These are phyloP conservation scores for Pilatotrama ljubarskyi DNA, from an alignment of 768 basidiomycete genomes.

Conservation along the genomic window DNA sequence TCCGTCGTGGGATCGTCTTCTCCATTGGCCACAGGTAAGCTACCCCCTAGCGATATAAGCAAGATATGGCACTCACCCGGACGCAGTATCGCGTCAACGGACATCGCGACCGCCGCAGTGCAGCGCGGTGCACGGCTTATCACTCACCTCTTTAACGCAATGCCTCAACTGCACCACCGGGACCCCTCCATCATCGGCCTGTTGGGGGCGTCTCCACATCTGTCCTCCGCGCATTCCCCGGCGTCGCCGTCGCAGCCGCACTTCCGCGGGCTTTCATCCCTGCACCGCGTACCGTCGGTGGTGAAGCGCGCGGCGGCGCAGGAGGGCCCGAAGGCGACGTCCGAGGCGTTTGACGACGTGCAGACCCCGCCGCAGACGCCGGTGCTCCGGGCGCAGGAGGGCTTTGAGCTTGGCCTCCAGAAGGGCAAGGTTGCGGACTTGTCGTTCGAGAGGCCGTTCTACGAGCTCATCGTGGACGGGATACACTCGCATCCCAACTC, in stretches of 20 bases:
- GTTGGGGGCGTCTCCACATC: constrained; percentile 72
- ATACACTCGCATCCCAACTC: constrained; percentile 91
- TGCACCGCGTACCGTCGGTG: constrained; percentile 22
- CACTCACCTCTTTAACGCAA: constrained; percentile 92
- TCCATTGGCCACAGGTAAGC: constrained; percentile 87
- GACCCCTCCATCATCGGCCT: constrained; percentile 92
- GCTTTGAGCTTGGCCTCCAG: constrained; percentile 38
- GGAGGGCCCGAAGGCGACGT: constrained; percentile 33
- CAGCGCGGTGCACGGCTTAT: constrained; percentile 77
- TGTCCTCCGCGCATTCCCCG: constrained; percentile 43
- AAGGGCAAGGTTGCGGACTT: constrained; percentile 49
- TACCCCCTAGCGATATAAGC: neutral
- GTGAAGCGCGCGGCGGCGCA: constrained; percentile 16
- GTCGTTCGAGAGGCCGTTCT: constrained; percentile 71
- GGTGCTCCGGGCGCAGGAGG: constrained; percentile 19
- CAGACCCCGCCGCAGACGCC: constrained; percentile 59
- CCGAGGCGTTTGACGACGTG: constrained; percentile 64
- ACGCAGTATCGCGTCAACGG: constrained; percentile 69
- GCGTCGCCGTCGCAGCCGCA: constrained; percentile 12
- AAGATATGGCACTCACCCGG: constrained; percentile 3
- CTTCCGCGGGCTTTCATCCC: constrained; percentile 23
- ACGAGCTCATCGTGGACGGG: constrained; percentile 88
- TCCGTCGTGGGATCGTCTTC: constrained; percentile 67
- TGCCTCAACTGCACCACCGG: constrained; percentile 87
- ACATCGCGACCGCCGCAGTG: constrained; percentile 70